Percentiles rank a stretch among this genome's conserved stretches.
Conservation (phyloP, 345 rosid genomes). For the Populus tremula region DNA sequence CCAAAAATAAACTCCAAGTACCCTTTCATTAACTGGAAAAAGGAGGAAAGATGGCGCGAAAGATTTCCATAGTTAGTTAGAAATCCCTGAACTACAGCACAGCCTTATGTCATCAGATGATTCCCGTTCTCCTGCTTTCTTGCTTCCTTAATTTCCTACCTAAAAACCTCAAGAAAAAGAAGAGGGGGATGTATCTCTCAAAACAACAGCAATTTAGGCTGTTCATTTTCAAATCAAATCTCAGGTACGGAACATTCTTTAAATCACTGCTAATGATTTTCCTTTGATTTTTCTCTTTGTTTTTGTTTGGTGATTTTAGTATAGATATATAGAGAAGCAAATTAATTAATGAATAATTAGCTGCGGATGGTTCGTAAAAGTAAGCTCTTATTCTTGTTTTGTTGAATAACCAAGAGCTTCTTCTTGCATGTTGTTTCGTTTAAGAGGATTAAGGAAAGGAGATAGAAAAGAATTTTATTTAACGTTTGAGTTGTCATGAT, state of each 20-base stretch:
- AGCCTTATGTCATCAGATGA: neutral
- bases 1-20: conserved; percentile 2
- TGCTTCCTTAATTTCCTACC: neutral
- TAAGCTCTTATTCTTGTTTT: neutral
- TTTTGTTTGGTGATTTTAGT: neutral
- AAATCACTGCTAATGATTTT: neutral
- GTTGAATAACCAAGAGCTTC: neutral
- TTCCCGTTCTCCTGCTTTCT: neutral
- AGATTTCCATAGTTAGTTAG: conserved; percentile 32
- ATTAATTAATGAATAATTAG: neutral
- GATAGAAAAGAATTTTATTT: neutral
- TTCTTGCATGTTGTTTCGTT: neutral
- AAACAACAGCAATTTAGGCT: neutral
- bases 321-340: neutral
- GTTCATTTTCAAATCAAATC: neutral
- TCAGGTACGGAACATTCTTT: neutral
- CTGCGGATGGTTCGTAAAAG: neutral
- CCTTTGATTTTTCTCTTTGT: neutral
- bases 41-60: conserved; percentile 40
- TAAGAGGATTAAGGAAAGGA: neutral
- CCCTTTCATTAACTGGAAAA: neutral
- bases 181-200: neutral
- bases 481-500: neutral
- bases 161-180: neutral
- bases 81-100: conserved; percentile 25